phyloP scores from a whole-genome alignment of 805 yeast genomes.

The Lipomyces anomalus region DNA sequence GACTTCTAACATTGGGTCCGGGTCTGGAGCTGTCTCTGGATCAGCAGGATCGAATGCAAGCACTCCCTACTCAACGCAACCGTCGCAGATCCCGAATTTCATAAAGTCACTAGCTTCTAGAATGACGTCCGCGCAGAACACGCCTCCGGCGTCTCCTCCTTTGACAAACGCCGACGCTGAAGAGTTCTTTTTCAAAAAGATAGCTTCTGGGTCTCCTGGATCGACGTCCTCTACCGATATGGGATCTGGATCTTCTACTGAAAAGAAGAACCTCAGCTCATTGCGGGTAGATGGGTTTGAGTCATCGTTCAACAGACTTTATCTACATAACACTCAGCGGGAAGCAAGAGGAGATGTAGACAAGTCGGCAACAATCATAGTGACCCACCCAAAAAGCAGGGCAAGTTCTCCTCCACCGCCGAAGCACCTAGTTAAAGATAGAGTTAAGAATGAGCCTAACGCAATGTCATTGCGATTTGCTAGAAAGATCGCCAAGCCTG shows the following conservation, averaged over 20 bases:
- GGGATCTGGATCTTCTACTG: not conserved
- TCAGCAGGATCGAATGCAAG: too few relatives aligned
- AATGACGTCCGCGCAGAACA: constrained; percentile 19
- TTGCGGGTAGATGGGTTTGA: too few relatives aligned
- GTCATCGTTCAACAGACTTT: not conserved
- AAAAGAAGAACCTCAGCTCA: not conserved
- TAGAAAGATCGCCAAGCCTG: not conserved
- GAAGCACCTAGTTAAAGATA: constrained; percentile 16
- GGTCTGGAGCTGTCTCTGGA: not conserved
- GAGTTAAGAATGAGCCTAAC: constrained; percentile 10
- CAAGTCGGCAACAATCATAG: not conserved
- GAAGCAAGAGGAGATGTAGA: not conserved
- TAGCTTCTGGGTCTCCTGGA: constrained; percentile 1
- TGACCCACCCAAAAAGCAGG: constrained; percentile 27
- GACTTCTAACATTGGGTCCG: not conserved
- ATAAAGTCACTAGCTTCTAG: constrained; percentile 23
- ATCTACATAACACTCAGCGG: not conserved
- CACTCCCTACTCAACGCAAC: too few relatives aligned
- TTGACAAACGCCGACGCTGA: constrained; percentile 11
- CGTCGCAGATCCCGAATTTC: constrained; percentile 12
- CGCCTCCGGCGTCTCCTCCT: constrained; percentile 25
- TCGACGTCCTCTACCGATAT: not conserved
- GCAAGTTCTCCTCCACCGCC: constrained; percentile 28
- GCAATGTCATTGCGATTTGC: constrained; percentile 13
- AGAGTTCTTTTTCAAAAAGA: constrained; percentile 15